These are phyloP conservation scores for Phalaenopsis aphrodite DNA, from an alignment of 106 monocot species.

Conservation along the genomic window DNA sequence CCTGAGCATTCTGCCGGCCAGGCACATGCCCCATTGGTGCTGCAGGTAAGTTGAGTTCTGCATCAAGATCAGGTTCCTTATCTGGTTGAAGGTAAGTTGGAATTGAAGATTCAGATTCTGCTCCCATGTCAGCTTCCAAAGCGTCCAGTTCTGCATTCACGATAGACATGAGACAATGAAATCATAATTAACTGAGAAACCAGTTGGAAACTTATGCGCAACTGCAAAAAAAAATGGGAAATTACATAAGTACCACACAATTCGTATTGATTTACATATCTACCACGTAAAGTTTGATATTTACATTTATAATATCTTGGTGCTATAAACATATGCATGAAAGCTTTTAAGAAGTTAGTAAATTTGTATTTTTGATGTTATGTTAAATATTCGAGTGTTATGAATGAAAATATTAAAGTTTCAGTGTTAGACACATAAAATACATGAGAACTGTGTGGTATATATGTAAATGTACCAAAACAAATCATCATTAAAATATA, in stretches of 20 bases:
- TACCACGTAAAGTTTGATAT: background rate
- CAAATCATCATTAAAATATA: no score
- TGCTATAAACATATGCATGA: no score
- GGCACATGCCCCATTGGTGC: conserved; percentile 59
- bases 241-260: no score
- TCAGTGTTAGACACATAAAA: no score
- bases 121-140: conserved; percentile 91
- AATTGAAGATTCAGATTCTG: conserved; percentile 65
- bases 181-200: background rate
- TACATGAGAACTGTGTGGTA: no score
- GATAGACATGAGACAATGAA: background rate
- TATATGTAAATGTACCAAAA: no score
- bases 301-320: no score
- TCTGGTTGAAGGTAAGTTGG: conserved; percentile 97
- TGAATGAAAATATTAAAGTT: no score
- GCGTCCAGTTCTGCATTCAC: conserved; percentile 83
- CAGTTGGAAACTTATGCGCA: background rate
- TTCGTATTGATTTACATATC: background rate
- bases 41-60: conserved; percentile 69
- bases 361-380: no score
- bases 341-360: no score
- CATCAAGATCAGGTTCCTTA: conserved; percentile 59
- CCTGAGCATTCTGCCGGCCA: conserved; percentile 36
- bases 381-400: no score
- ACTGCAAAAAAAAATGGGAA: no score